Evolutionary conservation across 1,284 basidiomycete species (phyloP).

Genomic region (Vanrija humicola): DNA sequence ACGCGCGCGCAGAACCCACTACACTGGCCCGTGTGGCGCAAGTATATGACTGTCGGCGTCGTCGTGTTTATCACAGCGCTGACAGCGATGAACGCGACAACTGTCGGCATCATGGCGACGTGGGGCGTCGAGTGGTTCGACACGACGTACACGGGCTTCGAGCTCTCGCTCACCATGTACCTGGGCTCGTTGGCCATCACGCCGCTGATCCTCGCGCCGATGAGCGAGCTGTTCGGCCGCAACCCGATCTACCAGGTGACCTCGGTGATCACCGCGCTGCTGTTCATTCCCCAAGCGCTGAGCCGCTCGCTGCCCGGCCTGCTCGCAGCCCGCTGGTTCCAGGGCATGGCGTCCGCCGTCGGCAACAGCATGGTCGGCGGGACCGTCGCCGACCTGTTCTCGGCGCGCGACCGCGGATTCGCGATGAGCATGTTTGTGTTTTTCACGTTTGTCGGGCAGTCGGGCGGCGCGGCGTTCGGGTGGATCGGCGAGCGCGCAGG

Average conservation of each 20-base stretch:
- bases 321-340: conserved; percentile 42
- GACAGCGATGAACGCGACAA: conserved; percentile 29
- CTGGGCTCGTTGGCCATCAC: conserved; percentile 36
- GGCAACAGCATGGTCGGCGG: conserved; percentile 46
- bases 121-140: conserved; percentile 32
- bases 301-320: conserved; percentile 36
- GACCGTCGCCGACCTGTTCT: conserved; percentile 46
- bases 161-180: conserved; percentile 24
- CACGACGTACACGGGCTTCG: conserved; percentile 22
- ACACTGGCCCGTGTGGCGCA: conserved; percentile 31
- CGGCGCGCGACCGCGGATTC: conserved; percentile 42
- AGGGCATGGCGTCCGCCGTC: conserved; percentile 36
- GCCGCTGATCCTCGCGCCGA: conserved; percentile 42
- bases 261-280: conserved; percentile 28
- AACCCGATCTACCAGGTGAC: conserved; percentile 42
- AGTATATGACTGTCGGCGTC: conserved; percentile 24
- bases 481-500: conserved; percentile 31
- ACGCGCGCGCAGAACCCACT: conserved; percentile 28
- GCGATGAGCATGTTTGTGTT: conserved; percentile 50
- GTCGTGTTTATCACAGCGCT: conserved; percentile 27
- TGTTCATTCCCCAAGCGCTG: conserved; percentile 45
- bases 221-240: conserved; percentile 41
- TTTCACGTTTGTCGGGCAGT: conserved; percentile 45
- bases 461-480: conserved; percentile 20
- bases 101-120: conserved; percentile 23